A percentile compares a stretch with the other conserved stretches of the same genome.
phyloP scores from a whole-genome alignment of 768 basidiomycete genomes.

The Mycena filopes region DNA sequence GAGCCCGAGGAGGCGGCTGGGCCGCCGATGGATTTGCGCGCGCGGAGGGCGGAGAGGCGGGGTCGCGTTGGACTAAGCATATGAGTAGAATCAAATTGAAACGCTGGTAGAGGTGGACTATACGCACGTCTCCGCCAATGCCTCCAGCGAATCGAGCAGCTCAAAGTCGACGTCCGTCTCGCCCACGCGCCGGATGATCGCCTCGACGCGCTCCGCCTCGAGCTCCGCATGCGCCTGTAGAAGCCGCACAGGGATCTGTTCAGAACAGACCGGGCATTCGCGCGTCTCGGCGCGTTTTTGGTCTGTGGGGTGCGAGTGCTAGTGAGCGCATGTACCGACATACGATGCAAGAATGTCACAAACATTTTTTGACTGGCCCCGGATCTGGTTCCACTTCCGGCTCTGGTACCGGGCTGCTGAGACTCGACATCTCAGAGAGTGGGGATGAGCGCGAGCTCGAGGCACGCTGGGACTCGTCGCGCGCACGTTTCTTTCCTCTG shows the following conservation, averaged over 20 bases:
- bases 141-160: conserved; percentile 48
- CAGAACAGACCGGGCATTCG: conserved; percentile 79
- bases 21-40: conserved; percentile 50
- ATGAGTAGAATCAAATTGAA: conserved; percentile 4
- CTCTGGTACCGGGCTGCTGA: conserved; percentile 35
- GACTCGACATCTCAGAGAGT: conserved; percentile 44
- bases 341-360: too few species aligned
- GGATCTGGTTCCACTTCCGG: conserved; percentile 36
- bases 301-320: too few species aligned
- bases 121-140: conserved; percentile 58
- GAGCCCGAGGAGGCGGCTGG: conserved; percentile 2
- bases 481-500: conserved; percentile 64
- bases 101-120: too few species aligned
- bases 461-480: conserved; percentile 42
- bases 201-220: conserved; percentile 75
- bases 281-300: conserved; percentile 77
- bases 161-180: conserved; percentile 66
- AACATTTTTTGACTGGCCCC: conserved; percentile 61
- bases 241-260: conserved; percentile 78
- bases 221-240: conserved; percentile 70
- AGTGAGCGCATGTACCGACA: too few species aligned
- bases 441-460: conserved; percentile 26
- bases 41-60: conserved; percentile 52
- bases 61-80: conserved; percentile 48
- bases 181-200: conserved; percentile 72